A percentile compares a stretch with the other conserved stretches of the same genome.
These are phyloP conservation scores for Camillea tinctor DNA, from an alignment of 2,329 filamentous ascomycete genomes.

Conservation along the genomic window DNA sequence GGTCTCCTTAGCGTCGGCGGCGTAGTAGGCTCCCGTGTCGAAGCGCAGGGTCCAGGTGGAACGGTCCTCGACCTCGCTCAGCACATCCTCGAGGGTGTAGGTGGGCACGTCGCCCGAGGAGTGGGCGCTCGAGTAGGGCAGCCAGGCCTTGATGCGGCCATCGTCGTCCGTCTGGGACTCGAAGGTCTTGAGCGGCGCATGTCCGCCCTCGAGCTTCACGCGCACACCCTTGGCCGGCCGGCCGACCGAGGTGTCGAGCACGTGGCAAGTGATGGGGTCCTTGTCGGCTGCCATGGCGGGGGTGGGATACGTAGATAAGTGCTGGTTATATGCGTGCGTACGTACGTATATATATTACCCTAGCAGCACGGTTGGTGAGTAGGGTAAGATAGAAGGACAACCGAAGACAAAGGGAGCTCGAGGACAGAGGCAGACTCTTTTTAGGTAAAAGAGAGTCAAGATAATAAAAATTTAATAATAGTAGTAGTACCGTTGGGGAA, in stretches of 20 bases:
- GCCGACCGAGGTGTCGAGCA: conserved; percentile 78
- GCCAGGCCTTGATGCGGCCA: conserved; percentile 71
- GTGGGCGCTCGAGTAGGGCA: conserved; percentile 51
- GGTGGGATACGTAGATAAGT: conserved; percentile 1
- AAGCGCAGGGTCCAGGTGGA: conserved; percentile 70
- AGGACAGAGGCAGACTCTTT: no score
- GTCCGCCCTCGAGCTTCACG: conserved; percentile 58
- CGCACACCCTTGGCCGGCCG: conserved; percentile 64
- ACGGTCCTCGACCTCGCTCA: conserved; percentile 42
- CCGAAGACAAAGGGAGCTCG: background rate
- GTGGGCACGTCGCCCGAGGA: conserved; percentile 56
- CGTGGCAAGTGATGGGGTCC: conserved; percentile 79
- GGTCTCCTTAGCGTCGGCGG: conserved; percentile 54
- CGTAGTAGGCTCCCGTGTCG: conserved; percentile 71
- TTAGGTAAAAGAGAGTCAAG: no score
- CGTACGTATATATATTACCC: background rate
- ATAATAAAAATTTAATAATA: no score
- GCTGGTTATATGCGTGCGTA: conserved; percentile 1
- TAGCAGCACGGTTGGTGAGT: no score
- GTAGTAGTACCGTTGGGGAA: no score
- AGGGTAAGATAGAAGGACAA: background rate
- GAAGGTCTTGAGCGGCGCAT: conserved; percentile 50
- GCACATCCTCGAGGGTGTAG: conserved; percentile 57
- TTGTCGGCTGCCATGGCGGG: conserved; percentile 38
- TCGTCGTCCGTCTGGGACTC: conserved; percentile 71